Base-by-base conservation (phyloP, 495 filamentous ascomycete genomes). In the Xylaria telfairii region DNA sequence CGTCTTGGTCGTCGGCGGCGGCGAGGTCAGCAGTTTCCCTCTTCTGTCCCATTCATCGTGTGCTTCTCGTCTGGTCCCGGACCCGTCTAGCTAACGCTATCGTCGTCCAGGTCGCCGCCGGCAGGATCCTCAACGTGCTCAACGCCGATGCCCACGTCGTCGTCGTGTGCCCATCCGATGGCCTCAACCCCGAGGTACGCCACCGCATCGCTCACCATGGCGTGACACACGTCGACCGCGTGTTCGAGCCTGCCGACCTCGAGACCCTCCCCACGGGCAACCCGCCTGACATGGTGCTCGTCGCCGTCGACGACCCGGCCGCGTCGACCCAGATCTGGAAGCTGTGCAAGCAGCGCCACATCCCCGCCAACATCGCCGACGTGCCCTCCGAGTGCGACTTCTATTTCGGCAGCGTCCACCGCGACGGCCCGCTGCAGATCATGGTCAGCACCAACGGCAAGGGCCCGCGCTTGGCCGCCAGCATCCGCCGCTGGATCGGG, bases 381-480 rank as follows among this genome's bases (percentile, higher is more conserved):
- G 96, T 98, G 1, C 96, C 96, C 0, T 87, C 94, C 0, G 96
- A 98, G 80, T 99, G 96, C 78, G 96, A 99, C 76, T 99, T 99
- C 78, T 99, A 98, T 81, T 99, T 99, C 80, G 96, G 96, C 57
- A 94, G 91, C 80, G 89, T 98, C 37, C 92, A 99, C 83, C 89
- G 96, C 28, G 96, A 98, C 80, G 96, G 96, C 0, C 96, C 96
- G 12, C 80, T 99, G 71, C 96, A 99, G 85, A 89, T 99, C 71
- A 99, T 99, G 96, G 94, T 99, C 60, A 94, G 91, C 79, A 99
- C 96, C 13, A 98, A 98, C 79, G 96, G 96, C 9, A 98, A 98
- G 77, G 96, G 96, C 0, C 96, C 96, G 1, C 91, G 95, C 81
- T 79, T 98, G 68, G 96, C 96, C 15, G 95, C 91, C 71, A 90